phyloP scores from a whole-genome alignment of 163 green algal genomes.

The Scenedesmus sp. region DNA sequence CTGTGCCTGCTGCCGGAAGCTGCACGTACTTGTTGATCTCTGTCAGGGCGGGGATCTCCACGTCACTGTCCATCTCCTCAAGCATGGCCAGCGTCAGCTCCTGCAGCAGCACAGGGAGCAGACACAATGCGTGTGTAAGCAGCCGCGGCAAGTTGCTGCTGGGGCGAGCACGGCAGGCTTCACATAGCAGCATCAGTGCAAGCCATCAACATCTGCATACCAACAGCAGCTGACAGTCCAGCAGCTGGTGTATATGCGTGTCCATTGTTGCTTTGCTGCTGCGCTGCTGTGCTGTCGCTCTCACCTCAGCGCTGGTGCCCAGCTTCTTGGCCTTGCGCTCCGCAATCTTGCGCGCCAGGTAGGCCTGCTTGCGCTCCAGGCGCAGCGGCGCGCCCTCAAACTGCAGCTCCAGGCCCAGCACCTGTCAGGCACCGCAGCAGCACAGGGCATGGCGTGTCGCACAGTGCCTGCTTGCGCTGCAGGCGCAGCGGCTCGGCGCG shows the following conservation, averaged over 20 bases:
- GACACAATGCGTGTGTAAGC: neutral
- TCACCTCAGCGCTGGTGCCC: conserved; percentile 16
- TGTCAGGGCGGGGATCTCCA: conserved; percentile 8
- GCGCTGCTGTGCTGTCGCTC: neutral
- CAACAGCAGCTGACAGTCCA: too few relatives aligned
- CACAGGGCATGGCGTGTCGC: too few relatives aligned
- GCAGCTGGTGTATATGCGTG: too few relatives aligned
- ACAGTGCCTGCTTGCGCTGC: too few relatives aligned
- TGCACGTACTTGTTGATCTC: conserved; percentile 40
- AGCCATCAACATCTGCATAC: too few relatives aligned
- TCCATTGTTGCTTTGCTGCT: too few relatives aligned
- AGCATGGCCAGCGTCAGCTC: conserved; percentile 38
- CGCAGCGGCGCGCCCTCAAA: conserved; percentile 79
- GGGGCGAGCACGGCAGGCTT: neutral
- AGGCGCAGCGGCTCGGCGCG: too few relatives aligned
- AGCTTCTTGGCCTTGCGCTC: conserved; percentile 57
- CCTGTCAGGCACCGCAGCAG: conserved; percentile 50
- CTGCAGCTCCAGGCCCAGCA: conserved; percentile 67
- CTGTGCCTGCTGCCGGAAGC: neutral
- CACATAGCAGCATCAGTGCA: neutral
- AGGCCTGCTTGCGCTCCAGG: conserved; percentile 79
- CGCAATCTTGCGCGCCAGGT: conserved; percentile 63
- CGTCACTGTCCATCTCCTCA: conserved; percentile 52
- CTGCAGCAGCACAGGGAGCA: neutral
- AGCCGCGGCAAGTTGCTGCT: neutral